phyloP scores from a whole-genome alignment of 805 yeast species.

The Schwanniomyces vanrijiae region DNA sequence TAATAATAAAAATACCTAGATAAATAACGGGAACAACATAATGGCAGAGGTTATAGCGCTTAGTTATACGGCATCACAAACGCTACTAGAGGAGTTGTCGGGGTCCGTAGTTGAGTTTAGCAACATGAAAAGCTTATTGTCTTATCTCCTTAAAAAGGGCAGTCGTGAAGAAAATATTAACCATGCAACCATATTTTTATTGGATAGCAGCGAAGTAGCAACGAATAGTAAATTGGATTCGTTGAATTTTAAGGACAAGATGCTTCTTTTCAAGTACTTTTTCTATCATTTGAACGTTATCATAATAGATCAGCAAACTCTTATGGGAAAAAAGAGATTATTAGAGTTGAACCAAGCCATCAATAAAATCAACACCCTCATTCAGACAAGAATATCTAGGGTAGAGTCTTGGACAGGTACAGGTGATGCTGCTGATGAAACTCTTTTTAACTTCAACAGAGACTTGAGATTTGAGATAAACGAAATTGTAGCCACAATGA shows the following conservation, averaged over 20 bases:
- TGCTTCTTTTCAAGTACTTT: conserved; percentile 32
- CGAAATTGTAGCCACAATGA: conserved; percentile 36
- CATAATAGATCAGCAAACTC: conserved; percentile 12
- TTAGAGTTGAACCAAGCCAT: conserved; percentile 16
- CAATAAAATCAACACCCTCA: conserved; percentile 19
- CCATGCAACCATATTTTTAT: conserved; percentile 30
- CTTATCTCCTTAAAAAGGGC: conserved; percentile 28
- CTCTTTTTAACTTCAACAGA: conserved; percentile 10
- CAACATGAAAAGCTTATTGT: conserved; percentile 17
- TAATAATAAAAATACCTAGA: no score
- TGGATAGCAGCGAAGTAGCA: conserved; percentile 5
- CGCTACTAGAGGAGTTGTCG: neutral
- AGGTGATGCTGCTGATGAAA: conserved; percentile 19
- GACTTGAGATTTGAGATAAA: conserved; percentile 8
- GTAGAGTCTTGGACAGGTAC: conserved; percentile 47
- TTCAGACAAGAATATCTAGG: conserved; percentile 33
- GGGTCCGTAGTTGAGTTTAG: neutral
- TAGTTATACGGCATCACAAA: neutral
- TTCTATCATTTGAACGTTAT: conserved; percentile 39
- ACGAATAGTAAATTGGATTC: conserved; percentile 17
- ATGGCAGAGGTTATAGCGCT: conserved; percentile 6
- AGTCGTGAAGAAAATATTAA: conserved; percentile 34
- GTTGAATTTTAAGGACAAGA: conserved; percentile 26
- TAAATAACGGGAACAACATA: neutral
- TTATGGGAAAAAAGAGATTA: conserved; percentile 1